Evolutionary conservation across 2,329 filamentous ascomycete genomes (phyloP).

Genomic region (Cladosporium sp.): DNA sequence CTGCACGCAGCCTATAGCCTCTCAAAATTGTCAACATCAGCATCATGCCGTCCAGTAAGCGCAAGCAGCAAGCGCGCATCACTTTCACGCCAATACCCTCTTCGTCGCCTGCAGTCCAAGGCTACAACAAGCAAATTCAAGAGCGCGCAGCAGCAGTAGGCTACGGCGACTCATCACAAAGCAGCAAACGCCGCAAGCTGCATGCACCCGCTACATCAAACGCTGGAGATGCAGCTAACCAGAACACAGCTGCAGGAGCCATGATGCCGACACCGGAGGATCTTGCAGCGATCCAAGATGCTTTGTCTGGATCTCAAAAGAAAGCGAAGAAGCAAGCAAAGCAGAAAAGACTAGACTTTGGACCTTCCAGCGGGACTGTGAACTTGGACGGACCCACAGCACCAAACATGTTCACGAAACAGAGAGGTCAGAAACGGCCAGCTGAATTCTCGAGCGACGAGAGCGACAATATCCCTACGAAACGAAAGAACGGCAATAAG

Average conservation of each 20-base stretch:
- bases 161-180: slow-evolving; percentile 20
- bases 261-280: slow-evolving; percentile 4
- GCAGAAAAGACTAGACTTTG: slow-evolving; percentile 31
- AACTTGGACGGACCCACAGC: slow-evolving; percentile 5
- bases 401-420: slow-evolving; percentile 25
- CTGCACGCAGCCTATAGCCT: background rate
- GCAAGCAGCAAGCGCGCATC: slow-evolving; percentile 38
- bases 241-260: background rate
- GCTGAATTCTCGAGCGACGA: slow-evolving; percentile 21
- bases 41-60: slow-evolving; percentile 14
- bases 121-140: slow-evolving; percentile 30
- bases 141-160: slow-evolving; percentile 33
- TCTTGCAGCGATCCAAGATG: background rate
- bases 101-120: slow-evolving; percentile 34
- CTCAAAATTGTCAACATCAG: background rate
- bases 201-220: background rate
- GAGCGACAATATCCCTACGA: slow-evolving; percentile 17
- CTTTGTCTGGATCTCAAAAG: background rate
- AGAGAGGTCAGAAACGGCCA: slow-evolving; percentile 12
- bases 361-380: slow-evolving; percentile 8
- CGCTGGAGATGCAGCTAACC: background rate
- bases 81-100: slow-evolving; percentile 41
- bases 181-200: slow-evolving; percentile 1
- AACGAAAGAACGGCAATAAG: background rate
- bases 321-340: slow-evolving; percentile 24